Percentiles rank a stretch among this genome's conserved stretches.
These are phyloP conservation scores for Metarhizium robertsii DNA, from an alignment of 2,329 filamentous ascomycete species.

Conservation along the genomic window DNA sequence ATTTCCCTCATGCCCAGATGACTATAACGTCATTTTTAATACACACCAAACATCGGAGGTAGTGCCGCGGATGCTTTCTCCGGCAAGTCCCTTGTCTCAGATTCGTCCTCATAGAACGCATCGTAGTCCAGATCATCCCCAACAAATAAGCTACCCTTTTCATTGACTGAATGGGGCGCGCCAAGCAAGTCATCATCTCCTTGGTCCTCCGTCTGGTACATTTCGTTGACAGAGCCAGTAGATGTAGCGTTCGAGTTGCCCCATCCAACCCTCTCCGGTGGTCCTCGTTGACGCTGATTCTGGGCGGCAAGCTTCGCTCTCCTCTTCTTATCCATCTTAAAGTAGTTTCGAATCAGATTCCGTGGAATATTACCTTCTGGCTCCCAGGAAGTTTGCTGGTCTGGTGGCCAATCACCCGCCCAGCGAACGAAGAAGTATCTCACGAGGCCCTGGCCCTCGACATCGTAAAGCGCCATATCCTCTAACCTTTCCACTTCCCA, in stretches of 20 bases:
- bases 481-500: constrained; percentile 38
- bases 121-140: constrained; percentile 3
- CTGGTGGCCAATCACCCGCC: constrained; percentile 46
- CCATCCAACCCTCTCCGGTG: not conserved
- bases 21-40: not conserved
- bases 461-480: constrained; percentile 27
- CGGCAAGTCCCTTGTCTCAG: not conserved
- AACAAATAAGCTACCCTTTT: not conserved
- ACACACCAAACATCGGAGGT: not conserved
- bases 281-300: not conserved
- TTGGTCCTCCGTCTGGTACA: not conserved
- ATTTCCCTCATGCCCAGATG: not conserved
- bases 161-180: not conserved
- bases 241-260: constrained; percentile 5
- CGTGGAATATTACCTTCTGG: constrained; percentile 40
- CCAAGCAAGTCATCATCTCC: not conserved
- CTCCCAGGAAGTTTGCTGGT: constrained; percentile 50
- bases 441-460: constrained; percentile 23
- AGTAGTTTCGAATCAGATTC: constrained; percentile 31
- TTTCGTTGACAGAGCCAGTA: constrained; percentile 16
- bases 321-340: constrained; percentile 20
- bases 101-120: constrained; percentile 13
- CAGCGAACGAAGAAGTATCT: constrained; percentile 45
- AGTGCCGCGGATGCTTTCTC: not conserved
- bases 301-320: constrained; percentile 3